Conservation (phyloP, 2,329 filamentous ascomycete species). For the Botrytis fragariae region DNA sequence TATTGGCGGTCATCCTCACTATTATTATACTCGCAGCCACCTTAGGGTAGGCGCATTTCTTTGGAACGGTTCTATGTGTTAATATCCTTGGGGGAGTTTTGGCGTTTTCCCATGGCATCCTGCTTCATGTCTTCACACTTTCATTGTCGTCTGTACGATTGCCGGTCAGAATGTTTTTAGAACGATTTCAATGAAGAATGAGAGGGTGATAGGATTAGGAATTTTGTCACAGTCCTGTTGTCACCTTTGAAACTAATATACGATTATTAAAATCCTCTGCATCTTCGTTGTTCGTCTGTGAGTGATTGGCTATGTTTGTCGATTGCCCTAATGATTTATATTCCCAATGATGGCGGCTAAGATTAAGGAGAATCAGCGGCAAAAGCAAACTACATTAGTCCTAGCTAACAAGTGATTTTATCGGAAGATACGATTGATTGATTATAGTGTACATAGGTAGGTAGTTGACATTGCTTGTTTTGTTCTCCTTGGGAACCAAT, state of each 20-base stretch:
- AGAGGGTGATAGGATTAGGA: neutral
- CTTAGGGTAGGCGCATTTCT: conserved; percentile 55
- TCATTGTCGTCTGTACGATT: conserved; percentile 3
- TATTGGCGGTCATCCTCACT: conserved; percentile 82
- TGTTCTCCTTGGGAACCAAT: neutral
- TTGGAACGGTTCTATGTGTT: conserved; percentile 8
- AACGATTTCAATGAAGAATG: neutral
- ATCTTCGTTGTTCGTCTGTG: neutral
- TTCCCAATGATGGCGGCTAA: neutral
- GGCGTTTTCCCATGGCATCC: conserved; percentile 14
- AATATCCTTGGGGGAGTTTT: conserved; percentile 21
- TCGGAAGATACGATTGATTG: neutral
- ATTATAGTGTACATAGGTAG: neutral
- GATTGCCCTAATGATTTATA: neutral
- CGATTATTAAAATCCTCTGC: neutral
- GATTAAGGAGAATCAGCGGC: neutral
- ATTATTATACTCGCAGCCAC: conserved; percentile 87
- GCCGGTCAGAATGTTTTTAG: conserved; percentile 4
- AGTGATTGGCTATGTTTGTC: neutral
- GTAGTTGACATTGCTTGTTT: neutral
- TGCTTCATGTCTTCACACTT: conserved; percentile 1
- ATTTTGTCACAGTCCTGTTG: neutral
- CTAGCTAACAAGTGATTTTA: neutral
- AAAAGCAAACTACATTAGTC: conserved; percentile 4
- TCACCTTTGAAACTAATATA: neutral